These are phyloP conservation scores for Acidomyces sp. DNA, from an alignment of 495 filamentous ascomycete genomes.

Conservation along the genomic window DNA sequence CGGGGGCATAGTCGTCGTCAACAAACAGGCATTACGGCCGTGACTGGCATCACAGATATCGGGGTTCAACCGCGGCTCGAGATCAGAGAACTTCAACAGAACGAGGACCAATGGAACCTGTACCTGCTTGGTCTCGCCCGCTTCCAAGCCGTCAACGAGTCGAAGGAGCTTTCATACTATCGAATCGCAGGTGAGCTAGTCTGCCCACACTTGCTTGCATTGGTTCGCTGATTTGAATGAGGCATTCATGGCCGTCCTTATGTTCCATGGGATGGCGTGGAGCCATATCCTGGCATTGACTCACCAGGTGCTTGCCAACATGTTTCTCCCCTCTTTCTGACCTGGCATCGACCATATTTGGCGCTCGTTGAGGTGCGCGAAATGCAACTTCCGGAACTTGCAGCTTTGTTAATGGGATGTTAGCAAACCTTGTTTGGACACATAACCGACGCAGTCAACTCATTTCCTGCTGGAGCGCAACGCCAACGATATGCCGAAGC, in stretches of 20 bases:
- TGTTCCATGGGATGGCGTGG: constrained; percentile 43
- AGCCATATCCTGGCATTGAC: constrained; percentile 33
- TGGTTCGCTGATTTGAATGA: constrained; percentile 25
- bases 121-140: constrained; percentile 43
- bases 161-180: constrained; percentile 44
- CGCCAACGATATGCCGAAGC: constrained; percentile 37
- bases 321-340: constrained; percentile 49
- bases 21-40: constrained; percentile 1
- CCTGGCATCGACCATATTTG: constrained; percentile 63
- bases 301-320: constrained; percentile 52
- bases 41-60: constrained; percentile 9
- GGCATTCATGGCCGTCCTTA: constrained; percentile 55
- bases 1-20: too few species aligned
- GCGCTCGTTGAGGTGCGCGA: constrained; percentile 48
- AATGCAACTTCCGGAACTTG: neutral
- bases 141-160: constrained; percentile 42
- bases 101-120: constrained; percentile 44
- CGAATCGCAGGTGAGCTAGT: constrained; percentile 41
- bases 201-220: neutral
- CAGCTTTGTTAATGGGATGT: constrained; percentile 2
- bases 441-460: constrained; percentile 38
- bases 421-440: constrained; percentile 46
- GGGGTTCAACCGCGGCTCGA: constrained; percentile 32
- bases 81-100: constrained; percentile 43
- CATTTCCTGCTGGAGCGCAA: constrained; percentile 36